phyloP scores from a whole-genome alignment of 345 rosid genomes.

The Eucalyptus rudis region DNA sequence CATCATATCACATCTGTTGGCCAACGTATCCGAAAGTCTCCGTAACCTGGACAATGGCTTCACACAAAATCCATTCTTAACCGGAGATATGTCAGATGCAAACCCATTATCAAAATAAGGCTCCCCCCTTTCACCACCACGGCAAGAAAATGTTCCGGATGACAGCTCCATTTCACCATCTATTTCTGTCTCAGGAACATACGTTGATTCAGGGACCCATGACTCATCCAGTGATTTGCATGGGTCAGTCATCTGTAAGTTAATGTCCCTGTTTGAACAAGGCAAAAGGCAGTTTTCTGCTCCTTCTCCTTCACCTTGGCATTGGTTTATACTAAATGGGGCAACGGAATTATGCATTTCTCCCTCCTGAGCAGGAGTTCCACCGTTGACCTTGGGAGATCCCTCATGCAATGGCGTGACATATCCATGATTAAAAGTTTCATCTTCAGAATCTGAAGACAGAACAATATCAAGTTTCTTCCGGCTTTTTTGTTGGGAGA shows the following conservation, averaged over 20 bases:
- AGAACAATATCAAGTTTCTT: constrained; percentile 37
- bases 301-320: constrained; percentile 7
- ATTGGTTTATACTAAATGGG: constrained; percentile 12
- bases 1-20: constrained; percentile 13
- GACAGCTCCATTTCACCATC: constrained; percentile 28
- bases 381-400: constrained; percentile 7
- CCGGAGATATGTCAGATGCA: constrained; percentile 6
- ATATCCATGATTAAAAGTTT: constrained; percentile 7
- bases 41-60: constrained; percentile 2
- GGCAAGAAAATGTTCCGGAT: constrained; percentile 22
- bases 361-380: constrained; percentile 7
- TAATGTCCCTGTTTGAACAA: neutral
- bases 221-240: constrained; percentile 47
- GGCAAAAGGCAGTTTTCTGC: constrained; percentile 5
- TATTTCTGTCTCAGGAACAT: constrained; percentile 72
- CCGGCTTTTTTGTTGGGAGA: constrained; percentile 16
- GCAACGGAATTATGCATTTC: constrained; percentile 12
- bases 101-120: constrained; percentile 26
- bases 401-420: constrained; percentile 3
- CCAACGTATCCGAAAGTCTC: constrained; percentile 19
- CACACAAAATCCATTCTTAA: constrained; percentile 6
- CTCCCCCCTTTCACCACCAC: constrained; percentile 31
- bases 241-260: constrained; percentile 5
- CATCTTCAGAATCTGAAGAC: constrained; percentile 89
- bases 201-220: constrained; percentile 74